Evolutionary conservation across 768 basidiomycete genomes (phyloP).

Genomic region (Phylloporus sp.): DNA sequence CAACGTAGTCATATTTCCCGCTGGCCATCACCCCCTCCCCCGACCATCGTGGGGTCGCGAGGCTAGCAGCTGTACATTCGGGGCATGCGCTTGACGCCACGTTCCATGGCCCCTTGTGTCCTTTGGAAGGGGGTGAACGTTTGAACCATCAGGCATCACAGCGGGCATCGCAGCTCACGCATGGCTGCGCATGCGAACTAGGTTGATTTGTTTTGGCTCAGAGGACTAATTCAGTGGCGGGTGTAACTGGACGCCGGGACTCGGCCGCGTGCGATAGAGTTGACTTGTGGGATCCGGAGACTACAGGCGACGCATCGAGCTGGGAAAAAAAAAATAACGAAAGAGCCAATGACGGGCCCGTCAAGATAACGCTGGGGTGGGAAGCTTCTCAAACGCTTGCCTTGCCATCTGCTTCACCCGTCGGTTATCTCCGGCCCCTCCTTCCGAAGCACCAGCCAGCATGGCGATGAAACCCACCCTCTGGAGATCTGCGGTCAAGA

Average conservation of each 20-base stretch:
- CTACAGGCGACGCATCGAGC: neutral
- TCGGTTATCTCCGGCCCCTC: conserved; percentile 5
- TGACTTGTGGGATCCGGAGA: neutral
- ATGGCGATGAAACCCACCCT: neutral
- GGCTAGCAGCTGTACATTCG: conserved; percentile 1
- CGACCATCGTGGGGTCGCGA: conserved; percentile 4
- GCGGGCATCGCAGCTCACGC: neutral
- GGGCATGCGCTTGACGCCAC: conserved; percentile 8
- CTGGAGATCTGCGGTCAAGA: conserved; percentile 1
- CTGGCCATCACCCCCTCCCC: neutral
- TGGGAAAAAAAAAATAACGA: neutral
- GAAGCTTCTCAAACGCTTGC: too few relatives aligned
- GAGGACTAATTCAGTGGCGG: neutral
- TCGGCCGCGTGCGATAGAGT: conserved; percentile 1
- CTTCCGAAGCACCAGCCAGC: neutral
- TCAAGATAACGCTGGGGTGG: neutral
- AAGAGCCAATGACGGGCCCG: neutral
- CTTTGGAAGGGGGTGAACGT: neutral
- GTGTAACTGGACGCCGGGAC: neutral
- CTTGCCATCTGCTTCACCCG: neutral
- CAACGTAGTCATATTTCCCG: too few relatives aligned
- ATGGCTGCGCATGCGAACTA: neutral
- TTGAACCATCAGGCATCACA: conserved; percentile 1
- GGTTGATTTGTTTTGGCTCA: neutral
- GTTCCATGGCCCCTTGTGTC: conserved; percentile 10